Evolutionary conservation across 73 alveolate species (phyloP).

Genomic region (Uronychia binucleata): DNA sequence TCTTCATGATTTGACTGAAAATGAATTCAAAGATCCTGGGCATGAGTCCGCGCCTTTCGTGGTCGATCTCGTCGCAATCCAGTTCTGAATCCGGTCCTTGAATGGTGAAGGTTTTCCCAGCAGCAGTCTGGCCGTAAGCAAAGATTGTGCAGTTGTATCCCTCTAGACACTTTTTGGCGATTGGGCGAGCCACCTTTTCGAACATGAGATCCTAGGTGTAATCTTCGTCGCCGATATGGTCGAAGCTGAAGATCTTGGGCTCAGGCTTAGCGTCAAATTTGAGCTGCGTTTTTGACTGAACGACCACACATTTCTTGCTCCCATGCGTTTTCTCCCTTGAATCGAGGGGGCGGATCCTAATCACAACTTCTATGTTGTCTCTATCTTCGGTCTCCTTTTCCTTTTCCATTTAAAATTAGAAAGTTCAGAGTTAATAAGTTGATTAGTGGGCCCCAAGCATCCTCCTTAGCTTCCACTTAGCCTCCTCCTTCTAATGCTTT

Average conservation of each 20-base stretch:
- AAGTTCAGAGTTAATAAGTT: background rate
- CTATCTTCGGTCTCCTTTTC: background rate
- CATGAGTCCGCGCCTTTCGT: constrained; percentile 70
- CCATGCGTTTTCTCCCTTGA: constrained; percentile 42
- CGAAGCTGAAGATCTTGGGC: constrained; percentile 76
- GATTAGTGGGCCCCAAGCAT: constrained; percentile 3
- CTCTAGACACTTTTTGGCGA: constrained; percentile 84
- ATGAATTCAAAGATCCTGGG: constrained; percentile 79
- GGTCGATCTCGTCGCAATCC: background rate
- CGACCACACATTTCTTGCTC: constrained; percentile 9
- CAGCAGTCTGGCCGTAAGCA: constrained; percentile 99
- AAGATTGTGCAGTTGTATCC: constrained; percentile 97
- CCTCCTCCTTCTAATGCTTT: no score
- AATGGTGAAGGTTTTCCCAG: constrained; percentile 97
- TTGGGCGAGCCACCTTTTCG: constrained; percentile 86
- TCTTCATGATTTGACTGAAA: constrained; percentile 48
- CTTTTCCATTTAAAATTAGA: background rate
- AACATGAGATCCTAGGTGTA: constrained; percentile 89
- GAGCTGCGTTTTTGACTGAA: background rate
- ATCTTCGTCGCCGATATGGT: constrained; percentile 82
- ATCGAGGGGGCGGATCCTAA: constrained; percentile 61
- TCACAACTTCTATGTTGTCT: constrained; percentile 58
- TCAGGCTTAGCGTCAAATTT: constrained; percentile 31
- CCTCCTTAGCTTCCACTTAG: background rate
- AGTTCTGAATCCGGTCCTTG: constrained; percentile 70